A percentile compares a stretch with the other conserved stretches of the same genome.
Evolutionary conservation across 768 basidiomycete species (phyloP).

Genomic region (Amanita subjunquillea): DNA sequence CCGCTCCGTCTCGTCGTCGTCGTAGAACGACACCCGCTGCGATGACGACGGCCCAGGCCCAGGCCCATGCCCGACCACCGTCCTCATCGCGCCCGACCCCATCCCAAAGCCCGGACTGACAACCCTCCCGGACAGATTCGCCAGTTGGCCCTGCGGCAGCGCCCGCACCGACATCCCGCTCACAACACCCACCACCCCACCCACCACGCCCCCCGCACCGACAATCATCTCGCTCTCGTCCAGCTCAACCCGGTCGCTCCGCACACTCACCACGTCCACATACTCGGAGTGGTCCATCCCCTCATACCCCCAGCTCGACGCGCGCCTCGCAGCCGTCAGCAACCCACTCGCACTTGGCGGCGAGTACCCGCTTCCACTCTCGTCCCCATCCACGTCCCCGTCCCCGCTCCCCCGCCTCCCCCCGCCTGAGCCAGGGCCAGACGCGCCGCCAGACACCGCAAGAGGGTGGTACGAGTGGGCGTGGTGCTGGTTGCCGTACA

Average conservation of each 20-base stretch:
- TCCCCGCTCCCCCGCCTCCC: not conserved
- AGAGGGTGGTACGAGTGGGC: not conserved
- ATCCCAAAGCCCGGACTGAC: not conserved
- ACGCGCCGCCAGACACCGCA: not conserved
- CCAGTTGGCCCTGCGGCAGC: not conserved
- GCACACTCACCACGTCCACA: constrained; percentile 21
- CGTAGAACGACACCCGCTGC: constrained; percentile 1
- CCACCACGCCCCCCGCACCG: constrained; percentile 8
- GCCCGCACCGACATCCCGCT: not conserved
- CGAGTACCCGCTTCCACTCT: not conserved
- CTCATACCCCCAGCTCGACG: constrained; percentile 54
- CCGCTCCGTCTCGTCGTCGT: constrained; percentile 9
- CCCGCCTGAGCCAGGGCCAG: not conserved
- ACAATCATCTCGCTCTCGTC: constrained; percentile 30
- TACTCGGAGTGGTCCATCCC: constrained; percentile 27
- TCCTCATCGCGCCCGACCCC: not conserved
- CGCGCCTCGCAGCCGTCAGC: constrained; percentile 39
- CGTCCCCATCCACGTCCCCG: not conserved
- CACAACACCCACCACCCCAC: not conserved
- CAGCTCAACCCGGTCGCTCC: constrained; percentile 29
- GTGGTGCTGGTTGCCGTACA: not conserved
- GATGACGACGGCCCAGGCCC: not conserved
- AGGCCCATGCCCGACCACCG: not conserved
- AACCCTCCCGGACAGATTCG: constrained; percentile 8
- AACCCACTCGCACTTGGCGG: constrained; percentile 9